A percentile compares a stretch with the other conserved stretches of the same genome.
Evolutionary conservation across 371 early-diverging fungal species (phyloP).

Genomic region (Actinomortierella wolfii): DNA sequence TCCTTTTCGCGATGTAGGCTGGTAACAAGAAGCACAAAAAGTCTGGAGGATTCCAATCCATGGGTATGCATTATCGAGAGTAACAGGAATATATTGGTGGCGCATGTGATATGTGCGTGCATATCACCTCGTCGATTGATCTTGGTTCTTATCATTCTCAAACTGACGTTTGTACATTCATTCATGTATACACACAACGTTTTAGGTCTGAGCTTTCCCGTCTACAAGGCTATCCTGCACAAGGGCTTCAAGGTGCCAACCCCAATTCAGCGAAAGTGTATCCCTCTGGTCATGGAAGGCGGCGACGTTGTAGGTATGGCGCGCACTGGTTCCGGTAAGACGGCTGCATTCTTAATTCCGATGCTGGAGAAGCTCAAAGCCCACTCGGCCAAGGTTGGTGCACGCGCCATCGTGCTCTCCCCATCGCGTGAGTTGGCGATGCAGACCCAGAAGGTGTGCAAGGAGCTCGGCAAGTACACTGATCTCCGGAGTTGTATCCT

Average conservation of each 20-base stretch:
- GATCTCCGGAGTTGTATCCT: constrained; percentile 88
- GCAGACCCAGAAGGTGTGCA: constrained; percentile 94
- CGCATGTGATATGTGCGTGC: no score
- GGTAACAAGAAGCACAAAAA: constrained; percentile 90
- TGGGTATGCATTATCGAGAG: constrained; percentile 74
- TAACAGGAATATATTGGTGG: no score
- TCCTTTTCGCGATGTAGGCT: constrained; percentile 23
- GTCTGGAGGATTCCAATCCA: constrained; percentile 96
- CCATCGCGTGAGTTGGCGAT: constrained; percentile 97
- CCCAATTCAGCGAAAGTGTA: constrained; percentile 97
- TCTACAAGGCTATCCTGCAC: constrained; percentile 86
- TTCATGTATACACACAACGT: not conserved
- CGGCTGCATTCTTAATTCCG: constrained; percentile 97
- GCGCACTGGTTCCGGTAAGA: constrained; percentile 98
- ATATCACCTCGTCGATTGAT: constrained; percentile 6
- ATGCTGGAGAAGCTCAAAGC: constrained; percentile 87
- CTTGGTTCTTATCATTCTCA: not conserved
- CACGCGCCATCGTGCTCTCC: constrained; percentile 85
- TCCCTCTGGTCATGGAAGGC: constrained; percentile 91
- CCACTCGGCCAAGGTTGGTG: constrained; percentile 90
- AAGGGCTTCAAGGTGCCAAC: constrained; percentile 98
- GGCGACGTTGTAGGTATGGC: constrained; percentile 98
- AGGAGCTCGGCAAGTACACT: constrained; percentile 88
- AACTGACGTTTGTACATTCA: constrained; percentile 1
- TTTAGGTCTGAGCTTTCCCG: constrained; percentile 69